Conservation (phyloP, 1,284 basidiomycete genomes). For the Ustilago shanxiensis region DNA sequence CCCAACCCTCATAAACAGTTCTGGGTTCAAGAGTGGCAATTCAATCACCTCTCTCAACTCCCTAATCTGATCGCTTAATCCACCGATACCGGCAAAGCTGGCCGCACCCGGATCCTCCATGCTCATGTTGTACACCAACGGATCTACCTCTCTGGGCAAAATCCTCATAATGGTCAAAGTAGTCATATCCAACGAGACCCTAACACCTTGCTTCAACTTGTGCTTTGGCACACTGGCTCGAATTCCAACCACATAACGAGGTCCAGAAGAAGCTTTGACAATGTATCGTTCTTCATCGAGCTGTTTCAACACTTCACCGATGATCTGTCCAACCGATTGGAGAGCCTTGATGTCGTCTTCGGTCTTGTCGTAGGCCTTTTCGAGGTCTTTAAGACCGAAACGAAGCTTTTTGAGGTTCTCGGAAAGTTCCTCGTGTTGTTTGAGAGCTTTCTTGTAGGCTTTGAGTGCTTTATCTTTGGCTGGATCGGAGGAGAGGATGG, state of each 20-base stretch:
- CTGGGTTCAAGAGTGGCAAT: slow-evolving; percentile 92
- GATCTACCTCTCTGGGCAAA: slow-evolving; percentile 96
- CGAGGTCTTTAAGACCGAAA: slow-evolving; percentile 77
- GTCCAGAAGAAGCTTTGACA: slow-evolving; percentile 97
- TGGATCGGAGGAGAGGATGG: slow-evolving; percentile 47
- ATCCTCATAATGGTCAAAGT: slow-evolving; percentile 97
- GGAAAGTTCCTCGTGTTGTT: slow-evolving; percentile 73
- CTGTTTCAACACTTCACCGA: slow-evolving; percentile 99
- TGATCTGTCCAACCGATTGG: slow-evolving; percentile 98
- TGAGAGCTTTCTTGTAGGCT: slow-evolving; percentile 64
- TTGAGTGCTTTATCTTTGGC: slow-evolving; percentile 66
- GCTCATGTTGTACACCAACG: slow-evolving; percentile 99
- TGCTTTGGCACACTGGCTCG: slow-evolving; percentile 89
- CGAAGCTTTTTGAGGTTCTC: slow-evolving; percentile 66
- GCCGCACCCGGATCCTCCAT: slow-evolving; percentile 96
- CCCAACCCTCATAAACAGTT: slow-evolving; percentile 93
- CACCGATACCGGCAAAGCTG: slow-evolving; percentile 96
- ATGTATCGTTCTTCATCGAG: slow-evolving; percentile 98
- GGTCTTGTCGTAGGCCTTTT: slow-evolving; percentile 91
- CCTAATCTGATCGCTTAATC: slow-evolving; percentile 93
- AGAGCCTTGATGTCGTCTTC: slow-evolving; percentile 99
- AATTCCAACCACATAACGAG: slow-evolving; percentile 98
- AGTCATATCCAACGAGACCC: slow-evolving; percentile 99
- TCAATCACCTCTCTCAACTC: slow-evolving; percentile 98
- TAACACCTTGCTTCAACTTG: slow-evolving; percentile 92